Evolutionary conservation across 2,329 filamentous ascomycete species (phyloP), one percentile per base, ranked within the genome.

Genomic region (Trichoderma sp.): DNA sequence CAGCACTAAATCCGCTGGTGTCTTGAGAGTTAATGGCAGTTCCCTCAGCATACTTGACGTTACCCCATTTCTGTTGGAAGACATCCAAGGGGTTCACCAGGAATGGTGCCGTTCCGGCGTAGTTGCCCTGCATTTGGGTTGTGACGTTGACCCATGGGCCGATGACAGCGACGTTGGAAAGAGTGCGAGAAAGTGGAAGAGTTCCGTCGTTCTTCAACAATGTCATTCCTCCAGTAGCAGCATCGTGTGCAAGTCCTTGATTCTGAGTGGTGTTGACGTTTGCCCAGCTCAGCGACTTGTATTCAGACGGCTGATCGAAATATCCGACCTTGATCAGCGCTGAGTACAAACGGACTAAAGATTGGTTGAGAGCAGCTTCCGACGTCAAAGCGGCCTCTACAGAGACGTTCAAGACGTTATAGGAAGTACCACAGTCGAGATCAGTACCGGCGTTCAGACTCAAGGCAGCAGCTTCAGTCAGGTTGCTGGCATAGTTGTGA

Each of bases 321-420:
- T 87, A 89, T 3, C 88, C 88, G 0, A 85, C 79, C 3, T 82
- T 81, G 16, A 89, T 81, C 6, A 90, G 82, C 0, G 83, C 84
- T 8, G 83, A 80, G 72, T 88, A 89, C 19, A 85, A 81, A 5
- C 88, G 83, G 7, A 79, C 31, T 2, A 72, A 43, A 2, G 71
- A 70, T 16, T 66, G 65, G 29, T 68, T 59, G 6, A 72, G 56
- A 3, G 56, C 59, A 3, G 68, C 63, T 21, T 72, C 65, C 6
- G 5, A 88, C 74, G 16, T 81, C 80, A 0, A 81, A 77, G 65
- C 83, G 78, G 65, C 81, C 31, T 82, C 69, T 85, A 80, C 24
- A 82, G 78, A 35, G 76, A 79, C 72, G 27, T 70, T 69, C 21
- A 73, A 29, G 43, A 80, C 75, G 35, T 73, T 71, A 53, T 70